phyloP scores from a whole-genome alignment of 306 rosid genomes.

The Trifolium subterraneum region DNA sequence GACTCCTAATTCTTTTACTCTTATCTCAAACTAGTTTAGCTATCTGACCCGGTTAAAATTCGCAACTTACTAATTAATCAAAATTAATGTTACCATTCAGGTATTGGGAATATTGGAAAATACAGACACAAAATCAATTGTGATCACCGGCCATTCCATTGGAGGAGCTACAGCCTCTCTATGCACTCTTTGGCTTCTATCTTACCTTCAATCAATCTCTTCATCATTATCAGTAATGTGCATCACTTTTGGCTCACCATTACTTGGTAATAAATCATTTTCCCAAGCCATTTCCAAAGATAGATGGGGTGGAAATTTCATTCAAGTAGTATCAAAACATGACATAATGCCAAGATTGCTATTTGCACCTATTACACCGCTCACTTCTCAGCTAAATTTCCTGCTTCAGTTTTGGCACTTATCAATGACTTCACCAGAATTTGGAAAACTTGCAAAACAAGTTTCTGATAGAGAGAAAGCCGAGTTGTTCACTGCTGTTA shows the following conservation, averaged over 20 bases:
- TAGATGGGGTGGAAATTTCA: conserved; percentile 82
- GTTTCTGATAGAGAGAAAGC: conserved; percentile 56
- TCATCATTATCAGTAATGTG: conserved; percentile 58
- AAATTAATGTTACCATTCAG: conserved; percentile 51
- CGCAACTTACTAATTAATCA: conserved; percentile 31
- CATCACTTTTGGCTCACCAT: conserved; percentile 82
- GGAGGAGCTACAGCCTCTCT: conserved; percentile 89
- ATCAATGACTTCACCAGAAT: conserved; percentile 58
- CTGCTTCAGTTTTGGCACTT: conserved; percentile 69
- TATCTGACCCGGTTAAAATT: not conserved
- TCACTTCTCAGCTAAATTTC: conserved; percentile 54
- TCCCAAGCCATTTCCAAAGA: conserved; percentile 65
- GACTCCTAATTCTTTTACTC: too few species aligned
- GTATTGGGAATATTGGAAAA: conserved; percentile 47
- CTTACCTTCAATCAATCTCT: conserved; percentile 52
- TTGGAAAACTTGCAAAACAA: conserved; percentile 46
- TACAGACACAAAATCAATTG: conserved; percentile 63
- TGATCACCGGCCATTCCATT: conserved; percentile 87
- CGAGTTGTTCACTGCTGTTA: conserved; percentile 46
- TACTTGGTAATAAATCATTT: conserved; percentile 73
- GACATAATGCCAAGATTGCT: conserved; percentile 90
- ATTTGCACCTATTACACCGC: conserved; percentile 61
- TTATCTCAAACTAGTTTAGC: too few species aligned
- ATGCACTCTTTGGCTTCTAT: conserved; percentile 77
- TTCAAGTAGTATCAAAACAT: conserved; percentile 73